Percentiles rank a stretch among this genome's conserved stretches.
Conservation (phyloP, 345 rosid species). For the Crucihimalaya himalaica region DNA sequence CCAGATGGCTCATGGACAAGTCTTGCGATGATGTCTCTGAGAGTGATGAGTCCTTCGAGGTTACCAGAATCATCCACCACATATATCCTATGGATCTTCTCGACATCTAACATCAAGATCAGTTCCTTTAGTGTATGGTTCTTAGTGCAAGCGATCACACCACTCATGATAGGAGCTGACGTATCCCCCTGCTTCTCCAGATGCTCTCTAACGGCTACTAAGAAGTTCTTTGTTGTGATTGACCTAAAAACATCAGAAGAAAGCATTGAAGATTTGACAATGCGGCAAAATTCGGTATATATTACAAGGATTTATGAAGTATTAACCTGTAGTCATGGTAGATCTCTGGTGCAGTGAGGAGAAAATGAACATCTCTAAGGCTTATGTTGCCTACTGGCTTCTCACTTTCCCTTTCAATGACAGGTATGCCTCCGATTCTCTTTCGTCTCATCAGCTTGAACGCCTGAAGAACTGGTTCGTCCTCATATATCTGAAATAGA, state of each 20-base stretch:
- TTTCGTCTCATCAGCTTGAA: slow-evolving; percentile 89
- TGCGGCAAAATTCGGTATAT: not conserved
- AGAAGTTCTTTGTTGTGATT: slow-evolving; percentile 82
- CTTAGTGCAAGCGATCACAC: slow-evolving; percentile 73
- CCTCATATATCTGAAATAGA: slow-evolving; percentile 63
- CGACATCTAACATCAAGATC: slow-evolving; percentile 65
- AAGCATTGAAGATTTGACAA: slow-evolving; percentile 21
- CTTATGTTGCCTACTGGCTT: slow-evolving; percentile 91
- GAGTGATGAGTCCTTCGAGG: slow-evolving; percentile 88
- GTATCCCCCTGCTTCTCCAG: slow-evolving; percentile 55
- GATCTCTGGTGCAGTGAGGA: slow-evolving; percentile 90
- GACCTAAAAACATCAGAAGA: slow-evolving; percentile 47
- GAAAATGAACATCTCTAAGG: slow-evolving; percentile 85
- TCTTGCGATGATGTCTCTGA: slow-evolving; percentile 87
- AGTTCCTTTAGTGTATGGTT: slow-evolving; percentile 67
- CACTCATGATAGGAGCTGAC: slow-evolving; percentile 54
- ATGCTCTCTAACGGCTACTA: slow-evolving; percentile 65
- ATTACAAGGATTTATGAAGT: slow-evolving; percentile 7
- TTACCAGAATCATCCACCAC: slow-evolving; percentile 80
- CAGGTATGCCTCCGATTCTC: slow-evolving; percentile 81
- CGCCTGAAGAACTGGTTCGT: slow-evolving; percentile 98
- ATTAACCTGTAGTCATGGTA: slow-evolving; percentile 80
- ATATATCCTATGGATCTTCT: slow-evolving; percentile 76
- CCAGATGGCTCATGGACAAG: slow-evolving; percentile 95
- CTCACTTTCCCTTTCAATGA: slow-evolving; percentile 54